Percentiles rank a stretch among this genome's conserved stretches.
Conservation (phyloP, 2,329 filamentous ascomycete species). For the Colletotrichum destructivum region DNA sequence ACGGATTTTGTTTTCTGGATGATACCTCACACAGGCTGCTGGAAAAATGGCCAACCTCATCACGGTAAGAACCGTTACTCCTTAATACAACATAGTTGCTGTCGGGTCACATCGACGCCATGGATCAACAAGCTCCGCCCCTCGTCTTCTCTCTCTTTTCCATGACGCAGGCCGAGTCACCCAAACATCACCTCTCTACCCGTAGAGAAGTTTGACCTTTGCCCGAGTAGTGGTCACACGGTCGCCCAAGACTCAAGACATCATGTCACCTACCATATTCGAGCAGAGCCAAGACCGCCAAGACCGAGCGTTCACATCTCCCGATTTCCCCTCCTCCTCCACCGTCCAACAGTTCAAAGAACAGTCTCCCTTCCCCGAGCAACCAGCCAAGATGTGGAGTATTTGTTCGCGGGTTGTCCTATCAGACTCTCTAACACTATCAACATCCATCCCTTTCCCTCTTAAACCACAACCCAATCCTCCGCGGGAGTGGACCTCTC, state of each 20-base stretch:
- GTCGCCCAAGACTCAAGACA: neutral
- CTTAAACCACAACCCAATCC: neutral
- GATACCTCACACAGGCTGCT: neutral
- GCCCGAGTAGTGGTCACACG: neutral
- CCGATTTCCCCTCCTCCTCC: neutral
- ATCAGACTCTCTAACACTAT: neutral
- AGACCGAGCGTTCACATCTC: neutral
- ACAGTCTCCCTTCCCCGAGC: neutral
- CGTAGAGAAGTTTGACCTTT: too few species aligned
- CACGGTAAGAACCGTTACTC: neutral
- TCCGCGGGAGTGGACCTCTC: too few species aligned
- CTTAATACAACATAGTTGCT: neutral
- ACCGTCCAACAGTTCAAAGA: neutral
- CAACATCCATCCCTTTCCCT: neutral
- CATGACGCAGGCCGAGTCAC: too few species aligned
- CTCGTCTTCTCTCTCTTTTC: too few species aligned
- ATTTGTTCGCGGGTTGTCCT: neutral
- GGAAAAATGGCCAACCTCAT: neutral
- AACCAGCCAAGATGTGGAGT: neutral
- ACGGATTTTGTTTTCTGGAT: too few species aligned
- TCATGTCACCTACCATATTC: conserved; percentile 19
- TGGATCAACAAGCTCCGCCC: too few species aligned
- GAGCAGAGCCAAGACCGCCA: conserved; percentile 25
- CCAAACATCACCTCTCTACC: too few species aligned
- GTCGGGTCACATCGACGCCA: too few species aligned